phyloP scores from a whole-genome alignment of 805 yeast species.

The Scheffersomyces stipitis region DNA sequence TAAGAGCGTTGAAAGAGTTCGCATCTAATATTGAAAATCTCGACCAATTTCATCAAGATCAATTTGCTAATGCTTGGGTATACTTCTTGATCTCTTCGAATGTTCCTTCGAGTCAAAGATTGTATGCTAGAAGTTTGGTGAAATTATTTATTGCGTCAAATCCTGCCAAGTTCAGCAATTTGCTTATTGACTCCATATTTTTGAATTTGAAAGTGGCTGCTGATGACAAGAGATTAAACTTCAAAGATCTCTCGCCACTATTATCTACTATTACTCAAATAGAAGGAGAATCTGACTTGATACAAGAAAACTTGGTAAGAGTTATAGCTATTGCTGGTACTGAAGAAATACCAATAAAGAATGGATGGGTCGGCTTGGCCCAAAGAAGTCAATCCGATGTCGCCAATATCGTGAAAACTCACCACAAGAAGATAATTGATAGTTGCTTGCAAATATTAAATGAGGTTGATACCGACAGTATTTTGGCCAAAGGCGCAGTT shows the following conservation, averaged over 20 bases:
- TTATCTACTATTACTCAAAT: slow-evolving; percentile 25
- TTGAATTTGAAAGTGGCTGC: slow-evolving; percentile 16
- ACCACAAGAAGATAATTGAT: slow-evolving; percentile 22
- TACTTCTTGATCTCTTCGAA: slow-evolving; percentile 44
- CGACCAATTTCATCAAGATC: slow-evolving; percentile 11
- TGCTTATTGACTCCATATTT: slow-evolving; percentile 46
- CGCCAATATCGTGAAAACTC: slow-evolving; percentile 46
- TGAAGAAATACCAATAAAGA: slow-evolving; percentile 28
- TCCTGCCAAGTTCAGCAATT: slow-evolving; percentile 33
- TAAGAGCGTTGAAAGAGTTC: slow-evolving; percentile 42
- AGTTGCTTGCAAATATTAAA: slow-evolving; percentile 13
- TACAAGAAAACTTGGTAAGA: slow-evolving; percentile 16
- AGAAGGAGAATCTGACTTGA: slow-evolving; percentile 13
- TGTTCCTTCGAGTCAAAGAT: slow-evolving; percentile 33
- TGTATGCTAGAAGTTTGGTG: slow-evolving; percentile 32
- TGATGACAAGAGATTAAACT: slow-evolving; percentile 8
- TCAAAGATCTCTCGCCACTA: slow-evolving; percentile 22
- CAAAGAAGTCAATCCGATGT: slow-evolving; percentile 65
- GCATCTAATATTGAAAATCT: slow-evolving; percentile 14
- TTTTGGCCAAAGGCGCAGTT: slow-evolving; percentile 51
- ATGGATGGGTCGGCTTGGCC: slow-evolving; percentile 79
- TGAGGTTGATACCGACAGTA: slow-evolving; percentile 33
- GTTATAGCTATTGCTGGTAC: slow-evolving; percentile 32
- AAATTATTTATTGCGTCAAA: slow-evolving; percentile 21
- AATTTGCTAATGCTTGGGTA: slow-evolving; percentile 51